Conservation (phyloP, 257 asterid genomes). For the Solanum chmielewskii region DNA sequence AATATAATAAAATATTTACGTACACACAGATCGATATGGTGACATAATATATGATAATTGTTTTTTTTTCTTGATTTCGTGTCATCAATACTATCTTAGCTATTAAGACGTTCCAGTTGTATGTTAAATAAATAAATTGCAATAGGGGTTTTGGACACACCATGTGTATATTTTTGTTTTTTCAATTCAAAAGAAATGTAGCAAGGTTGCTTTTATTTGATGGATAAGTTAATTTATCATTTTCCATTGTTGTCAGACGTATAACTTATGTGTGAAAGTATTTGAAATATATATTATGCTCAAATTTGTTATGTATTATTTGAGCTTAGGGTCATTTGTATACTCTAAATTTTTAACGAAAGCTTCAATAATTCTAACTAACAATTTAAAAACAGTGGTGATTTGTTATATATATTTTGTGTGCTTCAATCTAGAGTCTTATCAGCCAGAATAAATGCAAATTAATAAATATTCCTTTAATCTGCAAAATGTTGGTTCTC, state of each 20-base stretch:
- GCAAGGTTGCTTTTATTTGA: not conserved
- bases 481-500: not conserved
- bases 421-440: not conserved
- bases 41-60: not conserved
- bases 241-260: not conserved
- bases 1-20: not conserved
- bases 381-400: not conserved
- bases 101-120: not conserved
- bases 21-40: not conserved
- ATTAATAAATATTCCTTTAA: not conserved
- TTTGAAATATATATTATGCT: not conserved
- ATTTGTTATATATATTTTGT: not conserved
- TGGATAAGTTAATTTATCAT: not conserved
- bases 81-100: not conserved
- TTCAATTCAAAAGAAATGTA: not conserved
- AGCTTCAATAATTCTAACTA: not conserved
- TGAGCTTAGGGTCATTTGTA: not conserved
- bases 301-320: not conserved
- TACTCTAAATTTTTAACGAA: no score
- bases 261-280: not conserved
- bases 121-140: not conserved
- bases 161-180: not conserved
- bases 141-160: not conserved
- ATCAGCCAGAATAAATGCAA: not conserved
- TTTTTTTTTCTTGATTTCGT: not conserved